A percentile compares a stretch with the other conserved stretches of the same genome.
These are phyloP conservation scores for Mrakiaceae sp. DNA, from an alignment of 1,284 basidiomycete species.

Conservation along the genomic window DNA sequence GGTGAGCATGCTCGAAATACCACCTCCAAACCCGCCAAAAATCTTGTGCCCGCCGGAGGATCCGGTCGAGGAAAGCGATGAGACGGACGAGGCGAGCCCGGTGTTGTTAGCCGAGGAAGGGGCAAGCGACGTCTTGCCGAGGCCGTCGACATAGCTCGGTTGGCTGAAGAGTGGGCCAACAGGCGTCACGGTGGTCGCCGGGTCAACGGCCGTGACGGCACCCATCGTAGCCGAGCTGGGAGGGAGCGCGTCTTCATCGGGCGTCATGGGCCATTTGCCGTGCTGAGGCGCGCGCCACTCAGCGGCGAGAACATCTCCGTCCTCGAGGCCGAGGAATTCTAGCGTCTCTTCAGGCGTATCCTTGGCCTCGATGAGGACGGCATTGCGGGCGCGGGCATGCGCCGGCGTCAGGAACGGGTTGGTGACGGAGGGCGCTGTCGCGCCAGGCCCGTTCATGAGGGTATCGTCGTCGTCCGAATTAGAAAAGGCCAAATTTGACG, in stretches of 20 bases:
- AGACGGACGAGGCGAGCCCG: no score
- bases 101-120: background rate
- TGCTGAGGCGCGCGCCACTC: background rate
- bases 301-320: slow-evolving; percentile 8
- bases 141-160: background rate
- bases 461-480: background rate
- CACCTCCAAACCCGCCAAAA: background rate
- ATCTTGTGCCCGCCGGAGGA: no score
- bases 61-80: background rate
- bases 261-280: slow-evolving; percentile 4
- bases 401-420: background rate
- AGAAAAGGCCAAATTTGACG: no score
- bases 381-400: background rate
- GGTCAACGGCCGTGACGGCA: background rate
- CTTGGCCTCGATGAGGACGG: background rate
- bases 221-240: background rate
- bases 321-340: background rate
- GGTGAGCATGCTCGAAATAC: slow-evolving; percentile 13
- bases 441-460: background rate
- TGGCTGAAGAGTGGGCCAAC: background rate
- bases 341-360: slow-evolving; percentile 8
- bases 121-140: background rate
- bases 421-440: background rate
- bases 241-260: background rate
- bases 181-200: background rate